These are phyloP conservation scores for Tilletia walkeri DNA, from an alignment of 1,284 basidiomycete species.

Conservation along the genomic window DNA sequence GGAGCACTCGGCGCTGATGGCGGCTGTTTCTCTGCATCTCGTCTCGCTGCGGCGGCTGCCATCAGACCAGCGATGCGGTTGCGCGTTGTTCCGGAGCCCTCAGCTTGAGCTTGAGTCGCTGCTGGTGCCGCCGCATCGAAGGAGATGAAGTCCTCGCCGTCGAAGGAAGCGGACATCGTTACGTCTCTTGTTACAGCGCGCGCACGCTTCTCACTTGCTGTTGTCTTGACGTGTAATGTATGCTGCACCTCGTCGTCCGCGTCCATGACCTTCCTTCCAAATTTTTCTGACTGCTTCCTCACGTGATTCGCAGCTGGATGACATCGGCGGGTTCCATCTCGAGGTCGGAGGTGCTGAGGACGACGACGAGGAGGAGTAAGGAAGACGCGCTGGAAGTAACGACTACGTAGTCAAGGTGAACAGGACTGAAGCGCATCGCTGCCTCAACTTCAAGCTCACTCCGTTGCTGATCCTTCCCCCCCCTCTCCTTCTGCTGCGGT, in stretches of 20 bases:
- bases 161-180: not conserved
- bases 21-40: not conserved
- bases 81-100: conserved; percentile 4
- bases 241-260: not conserved
- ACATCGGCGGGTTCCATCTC: not conserved
- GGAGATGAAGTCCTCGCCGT: conserved; percentile 16
- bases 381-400: too few relatives aligned
- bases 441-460: too few relatives aligned
- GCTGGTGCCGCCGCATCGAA: conserved; percentile 6
- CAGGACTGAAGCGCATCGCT: not conserved
- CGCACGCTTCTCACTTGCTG: too few relatives aligned
- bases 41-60: not conserved
- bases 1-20: not conserved
- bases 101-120: not conserved
- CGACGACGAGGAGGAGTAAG: not conserved
- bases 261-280: not conserved
- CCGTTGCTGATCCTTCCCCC: not conserved
- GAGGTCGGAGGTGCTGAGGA: not conserved
- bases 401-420: not conserved
- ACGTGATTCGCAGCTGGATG: not conserved
- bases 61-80: conserved; percentile 1
- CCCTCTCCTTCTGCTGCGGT: not conserved
- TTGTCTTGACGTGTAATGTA: not conserved
- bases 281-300: not conserved
- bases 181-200: not conserved